Base-by-base conservation (phyloP, 768 basidiomycete genomes). In the Xerocomellus dryophilus region DNA sequence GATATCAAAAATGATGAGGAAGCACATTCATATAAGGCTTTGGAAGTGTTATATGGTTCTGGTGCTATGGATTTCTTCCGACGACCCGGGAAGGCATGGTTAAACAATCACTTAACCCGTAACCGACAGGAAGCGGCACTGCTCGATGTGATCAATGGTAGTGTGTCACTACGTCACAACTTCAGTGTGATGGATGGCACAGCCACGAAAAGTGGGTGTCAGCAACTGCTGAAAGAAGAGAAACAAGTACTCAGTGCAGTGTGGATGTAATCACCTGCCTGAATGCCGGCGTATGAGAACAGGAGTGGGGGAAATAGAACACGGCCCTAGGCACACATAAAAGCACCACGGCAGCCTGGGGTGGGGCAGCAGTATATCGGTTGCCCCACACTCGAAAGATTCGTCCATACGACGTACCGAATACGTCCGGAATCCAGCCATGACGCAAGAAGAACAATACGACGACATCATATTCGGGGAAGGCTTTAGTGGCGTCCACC, bases 391-490 rank as follows among this genome's bases (percentile, higher is more conserved):
- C 35, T 18, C 47, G 15, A 14, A 15, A 27, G 27, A 27, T 8
- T n/a, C 27, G 2, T 27, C 27, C 8, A 27, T 8, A 27, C 27
- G 27, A 27, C 27, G 27, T 27, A 27, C 27, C 27, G 27, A 27
- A 27, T 27, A 27, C 27, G 8, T 18, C 25, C n/a, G 2, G 36
- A 18, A 43, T 27, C 25, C 4, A 20, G 15, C 12, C 31, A 50
- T 54, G 53, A 8, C 25, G 14, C 12, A 23, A n/a, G 48, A 50
- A 35, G 60, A 61, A 12, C 35, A 29, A 1, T 51, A 43, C 18
- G 61, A 62, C 31, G 53, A 53, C 10, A 46, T 62, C 43, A 54
- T 61, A 32, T 38, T 61, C 20, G 61, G 61, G 3, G 61, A 43
- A 20, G 61, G 61, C 5, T 62, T 62, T 4, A 53, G 61, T 7